These are phyloP conservation scores for Panicum miliaceum DNA, from an alignment of 176 grass and related monocot genomes.

Conservation along the genomic window DNA sequence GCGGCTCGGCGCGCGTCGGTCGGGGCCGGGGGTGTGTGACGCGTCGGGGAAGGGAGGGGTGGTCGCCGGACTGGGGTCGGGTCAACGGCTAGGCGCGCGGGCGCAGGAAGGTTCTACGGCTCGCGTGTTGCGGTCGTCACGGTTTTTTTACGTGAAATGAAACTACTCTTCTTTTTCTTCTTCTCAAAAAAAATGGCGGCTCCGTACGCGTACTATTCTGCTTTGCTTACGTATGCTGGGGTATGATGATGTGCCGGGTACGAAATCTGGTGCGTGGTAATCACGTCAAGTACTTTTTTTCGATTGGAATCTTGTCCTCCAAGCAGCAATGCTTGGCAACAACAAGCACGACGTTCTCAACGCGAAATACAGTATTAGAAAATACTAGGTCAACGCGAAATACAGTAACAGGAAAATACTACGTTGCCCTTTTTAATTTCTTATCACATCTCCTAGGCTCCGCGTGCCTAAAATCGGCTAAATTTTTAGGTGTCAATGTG, in stretches of 20 bases:
- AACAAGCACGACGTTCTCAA: no score
- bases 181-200: no score
- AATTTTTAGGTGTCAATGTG: no score
- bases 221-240: neutral
- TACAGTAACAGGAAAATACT: no score
- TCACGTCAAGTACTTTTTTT: no score
- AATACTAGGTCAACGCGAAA: no score
- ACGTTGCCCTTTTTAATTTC: no score
- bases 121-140: neutral
- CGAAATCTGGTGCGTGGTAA: neutral
- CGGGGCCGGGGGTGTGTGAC: neutral
- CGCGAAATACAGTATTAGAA: no score
- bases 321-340: no score
- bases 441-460: no score
- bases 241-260: neutral
- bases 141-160: neutral
- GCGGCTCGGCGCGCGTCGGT: neutral
- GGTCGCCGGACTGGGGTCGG: neutral
- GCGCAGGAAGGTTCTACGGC: neutral
- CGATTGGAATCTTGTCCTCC: no score
- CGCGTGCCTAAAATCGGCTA: no score
- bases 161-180: neutral
- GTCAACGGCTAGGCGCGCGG: conserved; percentile 12
- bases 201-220: neutral
- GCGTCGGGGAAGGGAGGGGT: neutral